These are phyloP conservation scores for Agrocybe praecox DNA, from an alignment of 768 basidiomycete genomes.

Conservation along the genomic window DNA sequence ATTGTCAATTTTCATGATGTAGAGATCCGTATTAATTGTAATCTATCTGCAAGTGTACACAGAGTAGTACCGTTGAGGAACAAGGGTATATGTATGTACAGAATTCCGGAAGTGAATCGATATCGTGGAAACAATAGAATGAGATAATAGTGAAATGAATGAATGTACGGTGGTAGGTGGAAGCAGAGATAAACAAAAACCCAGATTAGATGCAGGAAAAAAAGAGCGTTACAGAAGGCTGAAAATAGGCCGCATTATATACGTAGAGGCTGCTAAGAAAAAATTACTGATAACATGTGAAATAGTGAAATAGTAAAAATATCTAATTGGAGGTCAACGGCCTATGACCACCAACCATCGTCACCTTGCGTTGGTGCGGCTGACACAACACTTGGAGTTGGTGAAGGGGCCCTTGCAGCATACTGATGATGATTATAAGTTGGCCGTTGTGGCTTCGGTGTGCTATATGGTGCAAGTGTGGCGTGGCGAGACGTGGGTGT, in stretches of 20 bases:
- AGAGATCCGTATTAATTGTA: constrained; percentile 30
- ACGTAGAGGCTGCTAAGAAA: not conserved
- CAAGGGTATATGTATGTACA: constrained; percentile 26
- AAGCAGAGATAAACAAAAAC: not conserved
- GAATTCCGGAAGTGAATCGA: constrained; percentile 7
- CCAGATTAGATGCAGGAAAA: constrained; percentile 1
- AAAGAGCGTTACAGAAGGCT: not conserved
- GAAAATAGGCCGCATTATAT: not conserved
- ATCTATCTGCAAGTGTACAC: constrained; percentile 32
- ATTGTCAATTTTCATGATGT: constrained; percentile 17
- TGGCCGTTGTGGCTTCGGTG: constrained; percentile 34
- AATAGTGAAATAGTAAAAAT: constrained; percentile 10
- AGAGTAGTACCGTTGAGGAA: constrained; percentile 21
- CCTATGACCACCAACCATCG: constrained; percentile 80
- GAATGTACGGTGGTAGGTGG: not conserved
- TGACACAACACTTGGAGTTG: constrained; percentile 78
- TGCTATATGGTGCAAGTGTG: constrained; percentile 30
- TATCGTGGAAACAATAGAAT: not conserved
- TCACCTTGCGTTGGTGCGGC: constrained; percentile 67
- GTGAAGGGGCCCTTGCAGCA: constrained; percentile 53
- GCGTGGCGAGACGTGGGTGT: constrained; percentile 39
- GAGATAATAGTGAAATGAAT: not conserved
- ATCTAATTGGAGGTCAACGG: constrained; percentile 2
- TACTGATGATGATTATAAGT: constrained; percentile 23
- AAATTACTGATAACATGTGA: constrained; percentile 7